Base-by-base conservation (phyloP, 2,329 filamentous ascomycete genomes). In the Colletotrichum musae region DNA sequence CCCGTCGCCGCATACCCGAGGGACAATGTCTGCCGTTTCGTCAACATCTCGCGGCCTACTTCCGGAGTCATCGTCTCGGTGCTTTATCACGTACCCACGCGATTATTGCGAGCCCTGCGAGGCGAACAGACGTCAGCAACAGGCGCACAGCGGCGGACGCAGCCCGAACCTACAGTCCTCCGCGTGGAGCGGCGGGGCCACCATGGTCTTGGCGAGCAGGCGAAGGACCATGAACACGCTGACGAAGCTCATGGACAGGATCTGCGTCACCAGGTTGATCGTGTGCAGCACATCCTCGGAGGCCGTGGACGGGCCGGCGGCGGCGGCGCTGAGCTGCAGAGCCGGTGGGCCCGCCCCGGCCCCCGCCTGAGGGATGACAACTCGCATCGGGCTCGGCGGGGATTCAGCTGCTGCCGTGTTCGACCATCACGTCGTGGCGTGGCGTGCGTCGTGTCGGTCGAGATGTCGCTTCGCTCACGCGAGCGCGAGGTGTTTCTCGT, bases 121-220 rank as follows among this genome's bases (percentile, higher is more conserved):
- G 21, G 18, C 10, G 0, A 15, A 24, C 5, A 26, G n/a, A 9
- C 9, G 13, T 50, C 10, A 18, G 5, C 7, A 21, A 5, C n/a
- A 61, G 45, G 21, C 21, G 21, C 21, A 9, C 39, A 24, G 6
- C 18, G 15, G 21, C 21, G 9, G 21, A 15, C 6, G 7, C 4
- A 1, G 5, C 16, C 4, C 4, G 18, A 12, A n/a, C 76, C 64
- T 64, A 78, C 76, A 77, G 48, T 78, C 76, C 21, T 78, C 76
- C 12, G 53, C 51, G 9, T 28, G 64, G 71, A 52, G 72, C 52
- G 7, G 60, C 24, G n/a, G 72, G 65, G 41, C 68, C 64, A 32
- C 73, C 53, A n/a, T 75, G 2, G 43, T 45, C 58, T 77, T 77
- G 12, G 75, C 69, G 50, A 74, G 77, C 18, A 75, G 18, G 41